Conservation (phyloP, 2,329 filamentous ascomycete species). For the Onygenales sp. region DNA sequence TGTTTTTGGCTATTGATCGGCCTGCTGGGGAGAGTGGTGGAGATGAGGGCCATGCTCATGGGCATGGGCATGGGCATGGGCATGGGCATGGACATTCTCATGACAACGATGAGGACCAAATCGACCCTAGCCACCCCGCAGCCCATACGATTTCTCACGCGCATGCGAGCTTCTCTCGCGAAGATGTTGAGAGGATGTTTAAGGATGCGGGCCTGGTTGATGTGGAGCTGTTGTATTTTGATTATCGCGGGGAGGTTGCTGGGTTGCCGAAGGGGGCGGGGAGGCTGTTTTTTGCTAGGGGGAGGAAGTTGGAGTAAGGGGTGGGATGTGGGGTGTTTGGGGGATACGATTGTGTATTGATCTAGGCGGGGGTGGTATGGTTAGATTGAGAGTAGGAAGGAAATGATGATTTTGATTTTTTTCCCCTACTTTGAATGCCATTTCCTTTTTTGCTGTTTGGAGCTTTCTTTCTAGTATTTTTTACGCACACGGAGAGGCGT, state of each 20-base stretch:
- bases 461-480: no score
- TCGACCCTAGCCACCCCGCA: neutral
- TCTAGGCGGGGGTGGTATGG: no score
- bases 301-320: constrained; percentile 5
- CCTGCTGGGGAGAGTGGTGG: constrained; percentile 1
- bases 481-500: no score
- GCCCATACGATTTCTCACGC: constrained; percentile 10
- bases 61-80: neutral
- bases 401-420: no score
- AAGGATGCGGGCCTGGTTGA: constrained; percentile 1
- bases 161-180: constrained; percentile 6
- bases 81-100: neutral
- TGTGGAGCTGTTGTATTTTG: constrained; percentile 8
- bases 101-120: neutral
- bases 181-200: constrained; percentile 5
- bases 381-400: no score
- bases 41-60: neutral
- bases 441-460: no score
- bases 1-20: constrained; percentile 11
- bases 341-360: neutral
- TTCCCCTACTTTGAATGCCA: no score
- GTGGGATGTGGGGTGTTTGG: neutral
- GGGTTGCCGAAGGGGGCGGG: constrained; percentile 6
- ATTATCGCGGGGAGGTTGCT: constrained; percentile 6
- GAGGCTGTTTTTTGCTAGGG: constrained; percentile 10